Evolutionary conservation across 2,329 filamentous ascomycete genomes (phyloP), one percentile per base, ranked within the genome.

Genomic region (Myriosclerotinia duriaeana): DNA sequence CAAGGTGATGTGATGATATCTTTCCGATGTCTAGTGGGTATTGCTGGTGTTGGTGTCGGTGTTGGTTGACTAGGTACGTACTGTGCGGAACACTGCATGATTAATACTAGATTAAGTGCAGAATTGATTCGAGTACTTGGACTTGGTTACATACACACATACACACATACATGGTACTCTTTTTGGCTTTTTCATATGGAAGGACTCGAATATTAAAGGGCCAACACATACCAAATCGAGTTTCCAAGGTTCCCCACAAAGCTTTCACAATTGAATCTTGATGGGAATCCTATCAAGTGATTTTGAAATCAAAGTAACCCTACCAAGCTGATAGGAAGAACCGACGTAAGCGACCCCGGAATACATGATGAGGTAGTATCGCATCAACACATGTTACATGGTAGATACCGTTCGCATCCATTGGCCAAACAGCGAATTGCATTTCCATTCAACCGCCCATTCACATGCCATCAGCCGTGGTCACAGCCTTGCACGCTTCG

Each of bases 401-500:
- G 38, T 38, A 38, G 4, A 40, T 40, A 55, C 36, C 0, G 11
- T 30, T 22, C n/a, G 2, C 26, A 26, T 26, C 46, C 15, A 50
- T 17, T n/a, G 44, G 30, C 42, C 44, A 38, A n/a, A 20, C 54
- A 40, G 5, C 38, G 26, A 26, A 26, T 26, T 26, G 3, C 26
- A 26, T 26, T 26, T 26, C 38, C 38, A 40, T 40, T 40, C 53
- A 34, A 38, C 1, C 17, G 22, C 15, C 42, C 5, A 36, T 59
- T 42, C n/a, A 26, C 22, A 58, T 65, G 44, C 36, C 69, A 72
- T 70, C 71, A 75, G 68, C 71, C 69, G 69, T 69, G 46, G 60
- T 53, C 46, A 46, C 61, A 70, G 69, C 66, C 68, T 73, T 68
- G 69, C 58, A 70, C 71, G 36, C 74, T 74, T 75, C 73, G 71